Evolutionary conservation across 768 basidiomycete species (phyloP), one percentile per base, ranked within the genome.

Genomic region (Termitomyces eurrhizus): DNA sequence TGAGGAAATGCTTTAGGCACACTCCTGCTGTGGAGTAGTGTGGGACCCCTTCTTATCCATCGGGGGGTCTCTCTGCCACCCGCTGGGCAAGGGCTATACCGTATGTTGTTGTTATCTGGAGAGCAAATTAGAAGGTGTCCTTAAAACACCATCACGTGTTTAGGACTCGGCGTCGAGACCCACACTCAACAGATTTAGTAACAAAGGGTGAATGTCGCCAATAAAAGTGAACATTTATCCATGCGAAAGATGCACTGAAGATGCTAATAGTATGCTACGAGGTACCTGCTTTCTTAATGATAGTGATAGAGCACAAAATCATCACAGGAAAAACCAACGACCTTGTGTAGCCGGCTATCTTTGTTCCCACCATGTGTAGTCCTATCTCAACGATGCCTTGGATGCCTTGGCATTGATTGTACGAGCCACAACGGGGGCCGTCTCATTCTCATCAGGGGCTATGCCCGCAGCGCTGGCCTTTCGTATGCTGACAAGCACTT

Each of bases 401-500:
- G 66, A 66, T 29, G 36, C 37, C 61, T 56, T 67, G 8, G 58
- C 18, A n/a, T 62, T 60, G 29, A 66, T 52, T 4, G 59, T 45
- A 5, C 48, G 54, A 16, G 21, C 57, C 7, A 50, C 52, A 39
- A 24, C 24, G 35, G 58, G 45, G 9, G 39, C 42, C 26, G 41
- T 46, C 14, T 66, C 66, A 7, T 32, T 62, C 57, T 69, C 74
- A 57, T 71, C 73, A 4, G 70, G 67, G 13, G 67, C 64, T 11
- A 65, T 64, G 26, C 73, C 76, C 32, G 72, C 72, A 2, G 73
- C 79, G 65, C 82, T 87, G 48, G 86, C 87, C 55, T 80, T 83
- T 57, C 79, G 77, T 64, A 92, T 92, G 62, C 85, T 87, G 57
- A 80, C 72, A 52, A 95, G 78, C 37, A 95, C 90, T 70, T 95